These are phyloP conservation scores for Teunomyces barrocoloradensis DNA, from an alignment of 805 yeast genomes.

Conservation along the genomic window DNA sequence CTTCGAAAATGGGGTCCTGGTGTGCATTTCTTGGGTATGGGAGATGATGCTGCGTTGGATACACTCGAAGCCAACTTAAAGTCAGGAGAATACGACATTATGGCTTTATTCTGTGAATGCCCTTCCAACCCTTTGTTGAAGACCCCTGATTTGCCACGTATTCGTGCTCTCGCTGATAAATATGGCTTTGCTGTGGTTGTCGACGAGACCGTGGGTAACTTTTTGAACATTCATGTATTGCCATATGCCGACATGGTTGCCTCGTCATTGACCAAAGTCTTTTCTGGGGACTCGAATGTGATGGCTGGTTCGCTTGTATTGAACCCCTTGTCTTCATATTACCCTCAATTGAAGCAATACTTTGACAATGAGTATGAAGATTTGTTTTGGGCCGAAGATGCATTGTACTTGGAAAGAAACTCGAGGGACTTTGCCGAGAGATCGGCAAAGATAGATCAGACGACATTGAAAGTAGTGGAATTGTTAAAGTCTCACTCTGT, in stretches of 20 bases:
- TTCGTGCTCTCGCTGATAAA: constrained; percentile 63
- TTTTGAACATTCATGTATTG: constrained; percentile 75
- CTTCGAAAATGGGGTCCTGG: constrained; percentile 91
- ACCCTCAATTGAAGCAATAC: constrained; percentile 47
- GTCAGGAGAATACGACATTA: constrained; percentile 52
- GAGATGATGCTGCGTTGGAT: constrained; percentile 67
- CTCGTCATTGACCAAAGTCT: constrained; percentile 85
- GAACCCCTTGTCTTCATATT: constrained; percentile 61
- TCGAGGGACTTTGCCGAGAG: constrained; percentile 82
- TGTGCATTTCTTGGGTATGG: constrained; percentile 78
- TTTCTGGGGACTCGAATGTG: constrained; percentile 92
- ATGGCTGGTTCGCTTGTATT: constrained; percentile 89
- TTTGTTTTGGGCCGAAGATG: constrained; percentile 89
- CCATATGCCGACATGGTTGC: constrained; percentile 85
- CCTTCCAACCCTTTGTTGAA: constrained; percentile 93
- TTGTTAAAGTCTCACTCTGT: constrained; percentile 50
- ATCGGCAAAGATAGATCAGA: constrained; percentile 54
- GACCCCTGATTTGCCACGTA: constrained; percentile 71
- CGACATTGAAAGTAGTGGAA: constrained; percentile 53
- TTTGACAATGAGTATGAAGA: constrained; percentile 62
- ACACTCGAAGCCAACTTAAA: constrained; percentile 62
- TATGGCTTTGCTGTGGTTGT: constrained; percentile 77
- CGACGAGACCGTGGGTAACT: constrained; percentile 94
- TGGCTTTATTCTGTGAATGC: constrained; percentile 85
- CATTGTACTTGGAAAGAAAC: constrained; percentile 85